A percentile compares a stretch with the other conserved stretches of the same genome.
Conservation (phyloP, 2,329 filamentous ascomycete genomes). For the Myriosclerotinia scirpicola region DNA sequence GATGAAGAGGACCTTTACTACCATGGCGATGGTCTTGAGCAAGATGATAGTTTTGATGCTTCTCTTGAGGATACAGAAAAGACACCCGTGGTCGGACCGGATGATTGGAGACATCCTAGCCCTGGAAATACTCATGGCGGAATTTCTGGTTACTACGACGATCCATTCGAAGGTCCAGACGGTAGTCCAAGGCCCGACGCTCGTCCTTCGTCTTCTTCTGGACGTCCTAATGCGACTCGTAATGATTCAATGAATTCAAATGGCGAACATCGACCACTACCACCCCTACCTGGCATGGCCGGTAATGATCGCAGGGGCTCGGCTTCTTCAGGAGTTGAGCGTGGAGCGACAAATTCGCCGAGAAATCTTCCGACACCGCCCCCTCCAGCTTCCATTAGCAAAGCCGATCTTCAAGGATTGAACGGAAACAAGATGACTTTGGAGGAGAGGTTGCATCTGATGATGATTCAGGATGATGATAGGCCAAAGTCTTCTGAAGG, state of each 20-base stretch:
- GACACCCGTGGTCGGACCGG: constrained; percentile 94
- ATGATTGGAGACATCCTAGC: constrained; percentile 86
- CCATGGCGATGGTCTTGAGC: constrained; percentile 55
- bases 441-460: constrained; percentile 80
- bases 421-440: constrained; percentile 75
- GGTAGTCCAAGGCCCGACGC: constrained; percentile 65
- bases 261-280: constrained; percentile 78
- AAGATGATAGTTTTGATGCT: constrained; percentile 88
- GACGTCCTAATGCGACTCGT: constrained; percentile 58
- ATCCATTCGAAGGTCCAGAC: constrained; percentile 64
- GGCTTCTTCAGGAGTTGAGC: constrained; percentile 64
- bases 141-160: constrained; percentile 47
- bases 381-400: constrained; percentile 63
- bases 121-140: constrained; percentile 41
- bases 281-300: constrained; percentile 72
- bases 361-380: constrained; percentile 74
- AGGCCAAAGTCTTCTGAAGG: constrained; percentile 46
- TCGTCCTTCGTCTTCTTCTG: constrained; percentile 34
- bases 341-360: constrained; percentile 60
- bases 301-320: constrained; percentile 47
- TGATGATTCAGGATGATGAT: constrained; percentile 77
- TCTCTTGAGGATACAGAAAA: constrained; percentile 95
- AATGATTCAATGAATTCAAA: constrained; percentile 76
- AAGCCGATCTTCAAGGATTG: constrained; percentile 76
- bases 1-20: constrained; percentile 65